A percentile compares a stretch with the other conserved stretches of the same genome.
Evolutionary conservation across 2,329 filamentous ascomycete species (phyloP).

Genomic region (Paraconiothyrium sp.): DNA sequence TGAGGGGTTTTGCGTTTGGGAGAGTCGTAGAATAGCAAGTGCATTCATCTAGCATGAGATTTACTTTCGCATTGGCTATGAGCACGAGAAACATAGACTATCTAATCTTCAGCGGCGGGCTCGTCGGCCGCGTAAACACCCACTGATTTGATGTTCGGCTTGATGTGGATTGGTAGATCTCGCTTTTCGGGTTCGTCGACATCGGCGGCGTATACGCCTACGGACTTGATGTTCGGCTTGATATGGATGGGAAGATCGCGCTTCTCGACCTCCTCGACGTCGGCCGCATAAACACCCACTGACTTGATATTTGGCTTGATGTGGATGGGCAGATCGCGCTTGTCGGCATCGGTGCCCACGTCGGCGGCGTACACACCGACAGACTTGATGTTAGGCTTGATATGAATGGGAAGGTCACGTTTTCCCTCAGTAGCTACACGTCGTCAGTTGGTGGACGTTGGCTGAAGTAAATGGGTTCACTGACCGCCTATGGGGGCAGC

Average conservation of each 20-base stretch:
- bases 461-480: neutral
- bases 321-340: conserved; percentile 1
- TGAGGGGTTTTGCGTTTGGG: conserved; percentile 73
- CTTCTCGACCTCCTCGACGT: neutral
- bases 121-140: neutral
- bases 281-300: neutral
- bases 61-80: neutral
- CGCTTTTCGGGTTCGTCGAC: neutral
- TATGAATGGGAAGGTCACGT: conserved; percentile 1
- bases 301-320: neutral
- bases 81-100: neutral
- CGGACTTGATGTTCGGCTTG: neutral
- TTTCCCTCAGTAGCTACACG: neutral
- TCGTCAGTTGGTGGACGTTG: neutral
- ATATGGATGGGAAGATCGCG: neutral
- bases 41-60: neutral
- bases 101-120: neutral
- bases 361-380: neutral
- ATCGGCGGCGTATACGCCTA: neutral
- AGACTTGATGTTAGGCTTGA: neutral
- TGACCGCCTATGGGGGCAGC: conserved; percentile 1
- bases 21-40: conserved; percentile 38
- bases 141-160: neutral
- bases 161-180: neutral
- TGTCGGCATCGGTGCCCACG: neutral